Base-by-base conservation (phyloP, 768 basidiomycete genomes). In the Paxillus rubicundulus region DNA sequence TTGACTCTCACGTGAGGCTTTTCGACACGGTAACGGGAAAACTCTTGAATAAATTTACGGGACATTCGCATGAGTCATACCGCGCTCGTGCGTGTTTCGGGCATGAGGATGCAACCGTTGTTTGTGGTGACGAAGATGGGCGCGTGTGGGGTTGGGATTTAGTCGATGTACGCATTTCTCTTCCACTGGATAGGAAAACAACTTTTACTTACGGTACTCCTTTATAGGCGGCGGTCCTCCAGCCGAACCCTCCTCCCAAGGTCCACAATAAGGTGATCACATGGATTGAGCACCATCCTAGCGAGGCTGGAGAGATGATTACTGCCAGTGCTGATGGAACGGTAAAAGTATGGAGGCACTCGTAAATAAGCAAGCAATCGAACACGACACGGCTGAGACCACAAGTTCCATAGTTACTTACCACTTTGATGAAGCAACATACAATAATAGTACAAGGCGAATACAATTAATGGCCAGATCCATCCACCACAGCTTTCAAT, bases 81-180 rank as follows among this genome's bases (percentile, higher is more conserved):
- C 82, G 91, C 20, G 87, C 82, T 62, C 84, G 87, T 27, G 85
- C 86, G 21, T 87, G 84, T 59, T 96, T 96, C 62, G 89, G 89
- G 10, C 81, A 88, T 56, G 86, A 77, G 4, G 97, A 98, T 70
- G 87, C 86, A 8, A 82, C 68, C 21, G 84, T 98, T 14, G 66
- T 96, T 5, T 86, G 82, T 54, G 97, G 97, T 9, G 97, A 98
- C 65, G 97, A 98, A 70, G 80, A 86, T 8, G 97, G 97, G 1
- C 73, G 71, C 54, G 74, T 99, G 3, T 97, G 92, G 92, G 83
- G 83, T 38, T 99, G 95, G 95, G 92, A 96, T 60, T 74, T 98
- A 53, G 80, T 98, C 18, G 89, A 92, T 67, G 95, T 95, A 70
- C 64, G 82, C 71, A 2, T 9, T 17, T 13, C 3, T 8, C 24